A percentile compares a stretch with the other conserved stretches of the same genome.
These are phyloP conservation scores for Macrocystidia cucumis DNA, from an alignment of 1,284 basidiomycete species.

Conservation along the genomic window DNA sequence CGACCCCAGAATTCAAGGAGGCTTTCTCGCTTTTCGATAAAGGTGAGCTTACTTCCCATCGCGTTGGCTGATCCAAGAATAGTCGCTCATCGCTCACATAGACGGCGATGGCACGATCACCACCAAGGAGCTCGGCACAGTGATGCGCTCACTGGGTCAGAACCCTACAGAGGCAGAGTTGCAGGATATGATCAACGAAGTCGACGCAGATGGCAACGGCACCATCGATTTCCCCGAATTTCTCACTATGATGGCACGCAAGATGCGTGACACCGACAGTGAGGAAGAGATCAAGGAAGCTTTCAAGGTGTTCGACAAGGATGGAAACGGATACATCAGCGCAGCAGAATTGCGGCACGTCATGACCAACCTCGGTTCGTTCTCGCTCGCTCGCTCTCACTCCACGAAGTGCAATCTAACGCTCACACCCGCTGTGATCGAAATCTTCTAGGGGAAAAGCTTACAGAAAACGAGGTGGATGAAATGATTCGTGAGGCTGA, in stretches of 20 bases:
- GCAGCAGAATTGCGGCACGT: conserved; percentile 83
- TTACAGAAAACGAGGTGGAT: conserved; percentile 89
- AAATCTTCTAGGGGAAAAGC: conserved; percentile 67
- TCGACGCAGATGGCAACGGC: conserved; percentile 74
- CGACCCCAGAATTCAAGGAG: conserved; percentile 65
- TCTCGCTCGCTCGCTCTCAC: too few relatives aligned
- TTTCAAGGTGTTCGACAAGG: conserved; percentile 82
- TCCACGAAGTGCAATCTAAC: too few relatives aligned
- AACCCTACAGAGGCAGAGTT: conserved; percentile 96
- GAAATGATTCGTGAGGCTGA: conserved; percentile 99
- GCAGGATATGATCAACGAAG: conserved; percentile 96
- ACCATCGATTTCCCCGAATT: conserved; percentile 97
- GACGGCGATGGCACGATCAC: conserved; percentile 97
- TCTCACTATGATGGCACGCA: conserved; percentile 88
- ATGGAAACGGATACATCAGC: conserved; percentile 77
- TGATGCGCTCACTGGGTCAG: conserved; percentile 93
- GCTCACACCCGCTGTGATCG: too few relatives aligned
- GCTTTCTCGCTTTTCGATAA: conserved; percentile 93
- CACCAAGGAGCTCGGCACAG: conserved; percentile 89
- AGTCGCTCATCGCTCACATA: conserved; percentile 75
- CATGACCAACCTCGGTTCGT: conserved; percentile 86
- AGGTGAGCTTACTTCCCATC: conserved; percentile 43
- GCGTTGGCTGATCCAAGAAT: conserved; percentile 23
- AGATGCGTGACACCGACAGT: conserved; percentile 89
- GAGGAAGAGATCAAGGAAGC: conserved; percentile 76